phyloP scores from a whole-genome alignment of 176 grass and related monocot genomes.

The Cocos nucifera region DNA sequence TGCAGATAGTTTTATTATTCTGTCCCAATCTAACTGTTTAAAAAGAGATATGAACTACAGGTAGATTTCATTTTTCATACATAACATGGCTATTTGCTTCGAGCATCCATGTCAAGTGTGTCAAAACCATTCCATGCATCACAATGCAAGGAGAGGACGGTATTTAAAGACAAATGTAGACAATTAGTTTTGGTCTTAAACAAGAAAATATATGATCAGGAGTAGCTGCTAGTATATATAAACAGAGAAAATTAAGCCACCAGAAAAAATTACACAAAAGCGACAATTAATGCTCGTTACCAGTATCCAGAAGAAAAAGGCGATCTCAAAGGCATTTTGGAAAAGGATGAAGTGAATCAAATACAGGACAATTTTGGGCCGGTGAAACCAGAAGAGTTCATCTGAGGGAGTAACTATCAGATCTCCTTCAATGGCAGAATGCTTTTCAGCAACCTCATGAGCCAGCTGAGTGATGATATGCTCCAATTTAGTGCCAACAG shows the following conservation, averaged over 20 bases:
- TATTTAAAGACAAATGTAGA: no score
- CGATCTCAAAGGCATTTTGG: slow-evolving; percentile 76
- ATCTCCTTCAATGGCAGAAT: slow-evolving; percentile 34
- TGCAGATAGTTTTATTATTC: no score
- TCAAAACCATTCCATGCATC: no score
- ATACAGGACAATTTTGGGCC: slow-evolving; percentile 58
- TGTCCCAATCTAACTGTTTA: no score
- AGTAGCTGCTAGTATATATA: background rate
- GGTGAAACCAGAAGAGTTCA: slow-evolving; percentile 60
- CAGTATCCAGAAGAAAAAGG: slow-evolving; percentile 74
- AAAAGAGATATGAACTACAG: no score
- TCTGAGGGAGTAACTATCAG: slow-evolving; percentile 65
- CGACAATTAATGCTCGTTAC: slow-evolving; percentile 24
- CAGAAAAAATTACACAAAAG: background rate
- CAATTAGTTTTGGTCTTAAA: no score
- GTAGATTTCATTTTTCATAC: no score
- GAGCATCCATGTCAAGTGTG: no score
- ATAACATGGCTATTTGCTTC: no score
- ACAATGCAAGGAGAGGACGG: no score
- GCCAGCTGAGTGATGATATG: slow-evolving; percentile 76
- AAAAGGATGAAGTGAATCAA: slow-evolving; percentile 77
- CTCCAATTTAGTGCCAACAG: slow-evolving; percentile 72
- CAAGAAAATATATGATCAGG: no score
- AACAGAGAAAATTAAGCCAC: background rate
- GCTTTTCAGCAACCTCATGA: slow-evolving; percentile 55